Evolutionary conservation across 225 moss, liverwort and hornwort genomes (phyloP).

Genomic region (Polytrichum formosum): DNA sequence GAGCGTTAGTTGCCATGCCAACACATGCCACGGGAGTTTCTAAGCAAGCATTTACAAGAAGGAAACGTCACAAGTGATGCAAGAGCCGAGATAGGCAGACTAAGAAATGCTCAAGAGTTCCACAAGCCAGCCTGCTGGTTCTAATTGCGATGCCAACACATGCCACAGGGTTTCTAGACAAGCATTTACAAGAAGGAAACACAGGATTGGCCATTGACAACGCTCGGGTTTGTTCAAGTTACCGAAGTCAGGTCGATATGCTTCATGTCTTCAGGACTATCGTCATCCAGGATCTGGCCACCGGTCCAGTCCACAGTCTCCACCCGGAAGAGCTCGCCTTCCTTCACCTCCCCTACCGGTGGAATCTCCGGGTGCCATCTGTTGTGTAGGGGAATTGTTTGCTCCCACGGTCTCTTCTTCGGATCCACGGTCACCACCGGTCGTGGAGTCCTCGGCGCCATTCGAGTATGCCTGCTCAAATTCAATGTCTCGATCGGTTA

Average conservation of each 20-base stretch:
- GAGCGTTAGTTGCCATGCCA: no score
- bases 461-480: constrained; percentile 2
- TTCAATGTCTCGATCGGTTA: no score
- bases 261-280: constrained; percentile 86
- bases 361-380: constrained; percentile 89
- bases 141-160: no score
- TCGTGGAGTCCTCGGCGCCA: constrained; percentile 72
- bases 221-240: not conserved
- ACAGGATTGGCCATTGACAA: no score
- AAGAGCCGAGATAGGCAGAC: no score
- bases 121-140: no score
- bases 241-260: constrained; percentile 63
- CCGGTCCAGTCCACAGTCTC: constrained; percentile 89
- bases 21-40: no score
- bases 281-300: constrained; percentile 72
- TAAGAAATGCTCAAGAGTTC: no score
- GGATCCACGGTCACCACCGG: constrained; percentile 65
- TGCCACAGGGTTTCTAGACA: no score
- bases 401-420: constrained; percentile 70
- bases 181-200: no score
- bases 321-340: constrained; percentile 77
- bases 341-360: constrained; percentile 55
- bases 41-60: no score
- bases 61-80: no score
- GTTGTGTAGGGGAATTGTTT: constrained; percentile 64